Evolutionary conservation across 345 rosid species (phyloP).

Genomic region (Camelina sativa): DNA sequence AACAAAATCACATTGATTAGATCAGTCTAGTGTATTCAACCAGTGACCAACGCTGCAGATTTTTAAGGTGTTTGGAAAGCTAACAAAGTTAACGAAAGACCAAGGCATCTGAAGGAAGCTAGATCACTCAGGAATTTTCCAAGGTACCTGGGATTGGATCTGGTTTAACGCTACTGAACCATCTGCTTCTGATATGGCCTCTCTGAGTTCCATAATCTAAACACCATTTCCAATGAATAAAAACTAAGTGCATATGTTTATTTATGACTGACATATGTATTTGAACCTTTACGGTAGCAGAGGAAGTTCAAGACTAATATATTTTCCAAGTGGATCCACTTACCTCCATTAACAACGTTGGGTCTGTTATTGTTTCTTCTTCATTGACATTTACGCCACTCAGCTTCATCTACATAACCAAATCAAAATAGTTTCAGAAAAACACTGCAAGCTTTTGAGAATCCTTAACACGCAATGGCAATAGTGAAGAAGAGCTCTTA

Average conservation of each 20-base stretch:
- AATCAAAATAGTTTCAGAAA: not conserved
- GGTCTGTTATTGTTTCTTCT: constrained; percentile 89
- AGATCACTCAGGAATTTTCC: constrained; percentile 19
- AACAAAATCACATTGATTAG: constrained; percentile 11
- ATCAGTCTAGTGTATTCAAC: constrained; percentile 26
- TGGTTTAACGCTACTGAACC: constrained; percentile 60
- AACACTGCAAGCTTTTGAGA: not conserved
- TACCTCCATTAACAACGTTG: constrained; percentile 80
- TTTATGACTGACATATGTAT: not conserved
- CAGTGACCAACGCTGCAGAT: constrained; percentile 4
- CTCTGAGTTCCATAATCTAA: constrained; percentile 93
- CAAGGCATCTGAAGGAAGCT: not conserved
- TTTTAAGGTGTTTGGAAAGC: constrained; percentile 18
- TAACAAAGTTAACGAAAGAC: not conserved
- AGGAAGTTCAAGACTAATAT: not conserved
- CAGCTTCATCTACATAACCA: constrained; percentile 61
- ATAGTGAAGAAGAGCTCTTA: constrained; percentile 47
- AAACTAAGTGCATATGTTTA: constrained; percentile 6
- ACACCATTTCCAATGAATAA: constrained; percentile 21
- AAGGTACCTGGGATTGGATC: constrained; percentile 65
- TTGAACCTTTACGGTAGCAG: not conserved
- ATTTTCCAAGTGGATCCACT: constrained; percentile 6
- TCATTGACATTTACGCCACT: constrained; percentile 74
- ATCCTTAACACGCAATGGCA: not conserved
- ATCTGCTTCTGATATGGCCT: constrained; percentile 81